phyloP scores from a whole-genome alignment of 192 early-diverging fungal species.

The Oehlia diaphana region DNA sequence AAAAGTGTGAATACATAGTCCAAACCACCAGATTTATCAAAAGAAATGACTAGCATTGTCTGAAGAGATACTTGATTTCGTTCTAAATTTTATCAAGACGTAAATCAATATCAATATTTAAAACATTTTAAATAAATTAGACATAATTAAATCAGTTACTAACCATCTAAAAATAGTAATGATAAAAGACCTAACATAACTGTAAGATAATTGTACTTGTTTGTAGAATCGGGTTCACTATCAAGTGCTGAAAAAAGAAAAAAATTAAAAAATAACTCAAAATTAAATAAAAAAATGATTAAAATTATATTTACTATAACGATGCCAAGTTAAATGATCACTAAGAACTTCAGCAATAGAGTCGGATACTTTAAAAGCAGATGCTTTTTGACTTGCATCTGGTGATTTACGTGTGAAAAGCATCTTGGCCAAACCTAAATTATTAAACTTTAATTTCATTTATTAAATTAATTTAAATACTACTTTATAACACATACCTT shows the following conservation, averaged over 20 bases:
- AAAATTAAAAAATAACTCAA: neutral
- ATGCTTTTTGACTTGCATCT: slow-evolving; percentile 46
- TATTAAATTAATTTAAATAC: neutral
- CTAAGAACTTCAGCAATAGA: slow-evolving; percentile 53
- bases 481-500: slow-evolving; percentile 46
- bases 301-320: slow-evolving; percentile 35
- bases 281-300: neutral
- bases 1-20: slow-evolving; percentile 49
- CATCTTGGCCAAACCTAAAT: slow-evolving; percentile 58
- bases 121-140: neutral
- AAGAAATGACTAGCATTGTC: slow-evolving; percentile 61
- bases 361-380: slow-evolving; percentile 60
- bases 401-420: slow-evolving; percentile 55
- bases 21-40: slow-evolving; percentile 58
- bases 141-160: neutral
- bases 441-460: neutral
- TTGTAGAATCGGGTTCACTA: slow-evolving; percentile 26
- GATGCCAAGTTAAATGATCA: slow-evolving; percentile 51
- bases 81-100: slow-evolving; percentile 31
- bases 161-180: slow-evolving; percentile 57
- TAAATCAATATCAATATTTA: neutral
- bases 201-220: slow-evolving; percentile 59
- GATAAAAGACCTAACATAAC: slow-evolving; percentile 57
- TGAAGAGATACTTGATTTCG: slow-evolving; percentile 58
- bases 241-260: neutral